A percentile compares a stretch with the other conserved stretches of the same genome.
phyloP scores from a whole-genome alignment of 106 monocot species.

The Acanthochlamys bracteata region DNA sequence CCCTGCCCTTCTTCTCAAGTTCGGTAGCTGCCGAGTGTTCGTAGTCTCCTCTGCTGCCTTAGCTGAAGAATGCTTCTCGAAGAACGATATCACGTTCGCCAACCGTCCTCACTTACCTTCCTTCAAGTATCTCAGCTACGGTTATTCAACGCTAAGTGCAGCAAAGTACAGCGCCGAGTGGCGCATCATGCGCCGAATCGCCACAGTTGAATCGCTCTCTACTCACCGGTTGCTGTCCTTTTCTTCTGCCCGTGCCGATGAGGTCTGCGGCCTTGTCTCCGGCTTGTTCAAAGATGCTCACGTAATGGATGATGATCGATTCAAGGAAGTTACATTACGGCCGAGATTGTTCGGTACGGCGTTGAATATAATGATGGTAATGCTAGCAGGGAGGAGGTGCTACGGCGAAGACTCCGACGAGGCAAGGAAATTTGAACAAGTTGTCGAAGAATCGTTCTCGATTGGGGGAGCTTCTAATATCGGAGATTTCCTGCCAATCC shows the following conservation, averaged over 20 bases:
- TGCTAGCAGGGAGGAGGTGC: slow-evolving; percentile 16
- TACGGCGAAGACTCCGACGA: slow-evolving; percentile 6
- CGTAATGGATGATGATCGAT: background rate
- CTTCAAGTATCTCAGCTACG: slow-evolving; percentile 12
- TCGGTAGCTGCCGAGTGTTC: slow-evolving; percentile 27
- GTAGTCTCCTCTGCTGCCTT: slow-evolving; percentile 24
- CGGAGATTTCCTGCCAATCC: slow-evolving; percentile 4
- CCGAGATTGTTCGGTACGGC: slow-evolving; percentile 12
- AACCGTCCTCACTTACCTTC: slow-evolving; percentile 25
- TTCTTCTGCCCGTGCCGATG: slow-evolving; percentile 11
- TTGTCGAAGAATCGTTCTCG: background rate
- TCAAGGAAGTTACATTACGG: background rate
- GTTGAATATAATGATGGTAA: slow-evolving; percentile 20
- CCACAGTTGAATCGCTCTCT: slow-evolving; percentile 18
- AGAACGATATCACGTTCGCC: slow-evolving; percentile 31
- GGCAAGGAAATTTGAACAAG: background rate
- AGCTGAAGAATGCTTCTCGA: slow-evolving; percentile 30
- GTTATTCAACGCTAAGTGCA: slow-evolving; percentile 11
- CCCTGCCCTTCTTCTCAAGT: slow-evolving; percentile 26
- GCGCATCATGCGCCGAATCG: slow-evolving; percentile 31
- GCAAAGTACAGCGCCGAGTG: slow-evolving; percentile 22
- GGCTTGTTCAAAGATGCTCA: background rate
- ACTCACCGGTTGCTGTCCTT: slow-evolving; percentile 4
- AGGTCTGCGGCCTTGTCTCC: slow-evolving; percentile 3
- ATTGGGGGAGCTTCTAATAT: background rate